Percentiles rank a stretch among this genome's conserved stretches.
These are phyloP conservation scores for Sporothrix inflata DNA, from an alignment of 2,329 filamentous ascomycete species.

Conservation along the genomic window DNA sequence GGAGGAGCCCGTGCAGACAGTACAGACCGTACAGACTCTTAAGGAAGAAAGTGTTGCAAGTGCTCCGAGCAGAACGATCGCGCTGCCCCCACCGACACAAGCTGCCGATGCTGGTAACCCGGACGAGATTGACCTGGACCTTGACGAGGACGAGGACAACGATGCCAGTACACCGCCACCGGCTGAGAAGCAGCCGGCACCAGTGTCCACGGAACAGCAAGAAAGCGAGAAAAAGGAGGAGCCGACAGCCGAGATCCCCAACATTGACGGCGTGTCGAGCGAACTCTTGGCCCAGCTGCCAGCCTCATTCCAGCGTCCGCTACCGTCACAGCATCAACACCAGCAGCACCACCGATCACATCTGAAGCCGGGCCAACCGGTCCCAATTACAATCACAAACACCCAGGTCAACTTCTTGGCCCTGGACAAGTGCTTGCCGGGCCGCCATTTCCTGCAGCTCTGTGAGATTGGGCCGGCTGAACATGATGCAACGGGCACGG, in stretches of 20 bases:
- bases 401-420: constrained; percentile 81
- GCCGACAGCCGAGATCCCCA: not conserved
- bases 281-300: constrained; percentile 75
- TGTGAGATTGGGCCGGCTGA: constrained; percentile 62
- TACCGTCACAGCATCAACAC: constrained; percentile 39
- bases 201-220: not conserved
- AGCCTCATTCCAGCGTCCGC: constrained; percentile 65
- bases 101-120: constrained; percentile 51
- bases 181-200: not conserved
- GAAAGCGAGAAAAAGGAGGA: constrained; percentile 30
- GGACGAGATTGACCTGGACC: constrained; percentile 72
- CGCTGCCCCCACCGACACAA: not conserved
- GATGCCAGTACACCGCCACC: not conserved
- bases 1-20: constrained; percentile 36
- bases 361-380: constrained; percentile 58
- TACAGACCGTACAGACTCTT: constrained; percentile 29
- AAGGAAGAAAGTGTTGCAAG: not conserved
- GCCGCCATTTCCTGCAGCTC: constrained; percentile 81
- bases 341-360: not conserved
- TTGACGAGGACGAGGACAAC: constrained; percentile 52
- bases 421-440: constrained; percentile 85
- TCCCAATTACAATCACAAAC: constrained; percentile 76
- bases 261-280: constrained; percentile 53
- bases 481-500: constrained; percentile 35
- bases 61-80: not conserved